Conservation (phyloP, 179 eudicot genomes). For the Actinidia chinensis region DNA sequence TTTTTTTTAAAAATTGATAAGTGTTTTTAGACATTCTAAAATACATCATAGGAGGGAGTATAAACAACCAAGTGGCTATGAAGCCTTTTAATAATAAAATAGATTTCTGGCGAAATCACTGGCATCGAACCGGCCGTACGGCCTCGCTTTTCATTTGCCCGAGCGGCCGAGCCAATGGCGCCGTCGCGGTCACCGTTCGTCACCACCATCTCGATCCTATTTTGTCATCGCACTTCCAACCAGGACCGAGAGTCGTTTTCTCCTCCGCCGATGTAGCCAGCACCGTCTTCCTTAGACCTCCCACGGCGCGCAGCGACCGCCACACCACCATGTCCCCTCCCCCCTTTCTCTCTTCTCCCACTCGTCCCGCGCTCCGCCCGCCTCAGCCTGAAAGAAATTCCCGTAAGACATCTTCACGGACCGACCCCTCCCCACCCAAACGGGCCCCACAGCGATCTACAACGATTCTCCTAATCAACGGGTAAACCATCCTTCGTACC, state of each 20-base stretch:
- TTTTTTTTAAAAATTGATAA: too few species aligned
- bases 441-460: conserved; percentile 70
- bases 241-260: background rate
- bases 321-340: conserved; percentile 61
- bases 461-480: conserved; percentile 79
- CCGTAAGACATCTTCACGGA: conserved; percentile 54
- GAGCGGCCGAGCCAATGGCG: too few species aligned
- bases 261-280: conserved; percentile 20
- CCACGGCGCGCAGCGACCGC: conserved; percentile 19
- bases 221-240: background rate
- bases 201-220: conserved; percentile 27
- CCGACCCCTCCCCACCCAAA: conserved; percentile 34
- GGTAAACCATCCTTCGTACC: conserved; percentile 33
- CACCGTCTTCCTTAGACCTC: conserved; percentile 23
- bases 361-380: conserved; percentile 28
- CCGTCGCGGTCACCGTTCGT: background rate
- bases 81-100: too few species aligned
- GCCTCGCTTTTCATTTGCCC: too few species aligned
- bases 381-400: conserved; percentile 10
- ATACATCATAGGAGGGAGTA: too few species aligned
- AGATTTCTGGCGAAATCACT: too few species aligned
- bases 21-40: too few species aligned
- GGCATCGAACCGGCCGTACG: too few species aligned
- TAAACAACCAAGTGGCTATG: too few species aligned
- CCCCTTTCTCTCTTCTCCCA: conserved; percentile 46